Evolutionary conservation across 306 rosid genomes (phyloP).

Genomic region (Fragaria nilgerrensis): DNA sequence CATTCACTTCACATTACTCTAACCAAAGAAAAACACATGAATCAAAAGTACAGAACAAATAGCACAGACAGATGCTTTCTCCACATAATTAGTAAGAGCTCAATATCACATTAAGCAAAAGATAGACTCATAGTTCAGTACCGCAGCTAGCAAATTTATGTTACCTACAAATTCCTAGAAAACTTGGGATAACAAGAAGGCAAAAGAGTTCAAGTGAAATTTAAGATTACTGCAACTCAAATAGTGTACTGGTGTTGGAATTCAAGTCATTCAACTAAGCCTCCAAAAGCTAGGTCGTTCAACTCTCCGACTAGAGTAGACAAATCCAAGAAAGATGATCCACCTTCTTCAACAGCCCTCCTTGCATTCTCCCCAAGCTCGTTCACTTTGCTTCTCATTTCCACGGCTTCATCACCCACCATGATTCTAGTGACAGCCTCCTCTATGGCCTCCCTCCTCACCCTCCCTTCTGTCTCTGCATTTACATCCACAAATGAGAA

Average conservation of each 20-base stretch:
- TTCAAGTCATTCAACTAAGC: neutral
- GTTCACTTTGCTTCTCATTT: slow-evolving; percentile 32
- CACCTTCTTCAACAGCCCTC: slow-evolving; percentile 28
- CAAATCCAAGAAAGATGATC: slow-evolving; percentile 29
- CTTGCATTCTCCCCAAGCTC: slow-evolving; percentile 24
- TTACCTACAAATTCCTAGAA: neutral
- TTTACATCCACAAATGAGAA: slow-evolving; percentile 6
- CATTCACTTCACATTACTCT: too few relatives aligned
- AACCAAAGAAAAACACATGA: too few relatives aligned
- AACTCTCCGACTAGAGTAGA: slow-evolving; percentile 24
- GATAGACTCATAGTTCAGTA: too few relatives aligned
- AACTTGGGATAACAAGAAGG: neutral
- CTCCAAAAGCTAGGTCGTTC: neutral
- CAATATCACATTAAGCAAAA: too few relatives aligned
- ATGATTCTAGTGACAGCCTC: slow-evolving; percentile 26
- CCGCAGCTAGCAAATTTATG: too few relatives aligned
- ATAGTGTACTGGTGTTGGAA: neutral
- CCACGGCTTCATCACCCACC: slow-evolving; percentile 35
- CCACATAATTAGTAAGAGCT: too few relatives aligned
- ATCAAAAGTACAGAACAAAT: too few relatives aligned
- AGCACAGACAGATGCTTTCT: too few relatives aligned
- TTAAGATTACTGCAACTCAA: neutral
- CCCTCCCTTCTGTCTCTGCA: slow-evolving; percentile 18
- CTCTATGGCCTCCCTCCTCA: slow-evolving; percentile 17
- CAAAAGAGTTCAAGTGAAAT: neutral